Evolutionary conservation across 306 rosid genomes (phyloP).

Genomic region (Prunus fruticosa): DNA sequence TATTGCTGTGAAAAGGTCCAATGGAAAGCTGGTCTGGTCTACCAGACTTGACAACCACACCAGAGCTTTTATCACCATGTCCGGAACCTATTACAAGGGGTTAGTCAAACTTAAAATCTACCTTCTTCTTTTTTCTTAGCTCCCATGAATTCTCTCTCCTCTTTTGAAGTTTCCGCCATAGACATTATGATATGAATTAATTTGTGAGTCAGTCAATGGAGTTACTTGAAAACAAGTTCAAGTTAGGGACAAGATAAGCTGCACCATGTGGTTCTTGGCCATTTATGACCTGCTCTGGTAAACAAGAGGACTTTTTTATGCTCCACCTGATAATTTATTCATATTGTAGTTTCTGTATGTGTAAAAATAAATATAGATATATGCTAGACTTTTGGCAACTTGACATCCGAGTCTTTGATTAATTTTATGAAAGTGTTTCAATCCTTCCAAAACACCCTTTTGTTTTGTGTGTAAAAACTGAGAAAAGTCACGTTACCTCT

Average conservation of each 20-base stretch:
- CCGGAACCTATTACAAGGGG: slow-evolving; percentile 57
- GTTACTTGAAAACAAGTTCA: slow-evolving; percentile 5
- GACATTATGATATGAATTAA: not conserved
- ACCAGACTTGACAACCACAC: slow-evolving; percentile 35
- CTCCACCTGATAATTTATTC: not conserved
- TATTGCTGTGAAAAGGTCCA: slow-evolving; percentile 44
- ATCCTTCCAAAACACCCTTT: not conserved
- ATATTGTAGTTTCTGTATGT: not conserved
- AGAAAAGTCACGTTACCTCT: not conserved
- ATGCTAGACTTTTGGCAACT: not conserved
- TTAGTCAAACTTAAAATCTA: slow-evolving; percentile 11
- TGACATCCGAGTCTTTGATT: not conserved
- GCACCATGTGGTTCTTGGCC: not conserved
- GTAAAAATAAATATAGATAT: not conserved
- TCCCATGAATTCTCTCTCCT: not conserved
- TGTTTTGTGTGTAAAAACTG: not conserved
- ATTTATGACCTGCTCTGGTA: not conserved
- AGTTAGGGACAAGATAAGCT: slow-evolving; percentile 2
- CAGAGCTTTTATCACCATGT: slow-evolving; percentile 44
- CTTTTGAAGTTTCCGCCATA: not conserved
- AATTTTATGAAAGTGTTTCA: not conserved
- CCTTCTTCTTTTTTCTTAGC: too few relatives aligned
- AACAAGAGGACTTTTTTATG: not conserved
- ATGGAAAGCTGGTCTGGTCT: slow-evolving; percentile 43
- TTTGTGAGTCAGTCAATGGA: not conserved